phyloP scores from a whole-genome alignment of 306 rosid genomes.

The Amphicarpaea edgeworthii region DNA sequence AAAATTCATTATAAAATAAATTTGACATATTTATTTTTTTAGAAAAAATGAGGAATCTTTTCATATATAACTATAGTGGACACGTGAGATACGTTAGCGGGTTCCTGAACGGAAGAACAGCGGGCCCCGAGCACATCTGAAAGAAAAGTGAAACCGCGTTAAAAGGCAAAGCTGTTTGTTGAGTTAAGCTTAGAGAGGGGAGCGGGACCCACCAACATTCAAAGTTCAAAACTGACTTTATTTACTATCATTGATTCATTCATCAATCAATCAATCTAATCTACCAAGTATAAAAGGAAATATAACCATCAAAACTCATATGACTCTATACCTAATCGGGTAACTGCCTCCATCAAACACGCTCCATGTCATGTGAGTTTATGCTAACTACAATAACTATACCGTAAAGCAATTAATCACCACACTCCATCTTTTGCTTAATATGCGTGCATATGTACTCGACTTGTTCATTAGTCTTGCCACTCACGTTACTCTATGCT shows the following conservation, averaged over 20 bases:
- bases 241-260: neutral
- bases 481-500: neutral
- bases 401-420: neutral
- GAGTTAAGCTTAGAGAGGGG: neutral
- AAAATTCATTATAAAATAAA: no score
- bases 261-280: neutral
- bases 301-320: neutral
- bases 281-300: neutral
- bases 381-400: neutral
- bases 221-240: slow-evolving; percentile 18
- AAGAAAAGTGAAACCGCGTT: slow-evolving; percentile 41
- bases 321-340: neutral
- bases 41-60: neutral
- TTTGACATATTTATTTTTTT: no score
- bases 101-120: neutral
- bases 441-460: slow-evolving; percentile 13
- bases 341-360: slow-evolving; percentile 19
- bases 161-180: slow-evolving; percentile 11
- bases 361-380: slow-evolving; percentile 10
- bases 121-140: neutral
- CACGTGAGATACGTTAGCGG: neutral
- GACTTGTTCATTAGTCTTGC: neutral
- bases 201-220: neutral
- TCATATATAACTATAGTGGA: neutral
- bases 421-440: slow-evolving; percentile 12